These are phyloP conservation scores for Myxozyma sirexii DNA, from an alignment of 805 yeast species.

Conservation along the genomic window DNA sequence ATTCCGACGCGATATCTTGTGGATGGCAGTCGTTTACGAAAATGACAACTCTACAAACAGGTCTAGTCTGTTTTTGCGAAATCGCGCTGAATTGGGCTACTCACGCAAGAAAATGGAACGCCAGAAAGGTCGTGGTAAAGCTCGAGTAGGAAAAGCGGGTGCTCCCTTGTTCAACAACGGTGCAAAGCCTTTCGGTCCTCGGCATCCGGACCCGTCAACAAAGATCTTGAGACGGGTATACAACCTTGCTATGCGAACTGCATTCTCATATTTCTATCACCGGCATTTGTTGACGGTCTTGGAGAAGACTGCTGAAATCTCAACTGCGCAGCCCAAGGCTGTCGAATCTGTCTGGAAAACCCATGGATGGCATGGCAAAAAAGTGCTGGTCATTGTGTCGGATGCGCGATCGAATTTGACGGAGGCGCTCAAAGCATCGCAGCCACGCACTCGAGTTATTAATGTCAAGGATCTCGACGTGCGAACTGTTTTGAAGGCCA, in stretches of 20 bases:
- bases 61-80: constrained; percentile 64
- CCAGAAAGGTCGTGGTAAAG: constrained; percentile 94
- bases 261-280: constrained; percentile 78
- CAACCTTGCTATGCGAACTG: constrained; percentile 73
- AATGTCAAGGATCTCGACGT: constrained; percentile 27
- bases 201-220: constrained; percentile 88
- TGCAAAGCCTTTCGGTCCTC: constrained; percentile 84
- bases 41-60: constrained; percentile 57
- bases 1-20: constrained; percentile 83
- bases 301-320: constrained; percentile 54
- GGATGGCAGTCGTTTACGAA: constrained; percentile 94
- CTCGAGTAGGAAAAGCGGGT: constrained; percentile 94
- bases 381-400: constrained; percentile 16
- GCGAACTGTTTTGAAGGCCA: constrained; percentile 26
- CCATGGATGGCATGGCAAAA: constrained; percentile 12
- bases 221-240: constrained; percentile 74
- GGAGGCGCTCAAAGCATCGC: background rate
- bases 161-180: constrained; percentile 91
- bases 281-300: constrained; percentile 71
- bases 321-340: constrained; percentile 12
- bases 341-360: constrained; percentile 9
- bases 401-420: constrained; percentile 7
- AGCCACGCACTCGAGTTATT: constrained; percentile 10
- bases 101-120: constrained; percentile 79
- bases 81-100: constrained; percentile 83